Evolutionary conservation across 202 grass and related monocot genomes (phyloP).

Genomic region (Saccharum hybrid): DNA sequence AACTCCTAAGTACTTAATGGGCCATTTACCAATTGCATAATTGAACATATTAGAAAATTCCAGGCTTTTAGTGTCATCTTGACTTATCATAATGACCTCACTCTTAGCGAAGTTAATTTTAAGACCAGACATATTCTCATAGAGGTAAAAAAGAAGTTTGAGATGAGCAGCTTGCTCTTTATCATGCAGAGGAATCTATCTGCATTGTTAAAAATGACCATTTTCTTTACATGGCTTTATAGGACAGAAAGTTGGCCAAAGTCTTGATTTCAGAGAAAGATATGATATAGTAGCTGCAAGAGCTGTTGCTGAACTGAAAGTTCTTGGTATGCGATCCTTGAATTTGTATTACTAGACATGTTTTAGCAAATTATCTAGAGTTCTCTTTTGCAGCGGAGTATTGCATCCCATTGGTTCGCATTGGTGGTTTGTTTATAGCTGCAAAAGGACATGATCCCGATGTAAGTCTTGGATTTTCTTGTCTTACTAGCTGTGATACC

Average conservation of each 20-base stretch:
- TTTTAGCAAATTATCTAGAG: slow-evolving; percentile 4
- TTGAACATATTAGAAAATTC: too few relatives aligned
- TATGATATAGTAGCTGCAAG: slow-evolving; percentile 86
- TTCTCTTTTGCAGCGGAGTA: slow-evolving; percentile 72
- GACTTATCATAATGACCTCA: too few relatives aligned
- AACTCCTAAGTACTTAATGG: too few relatives aligned
- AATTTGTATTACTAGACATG: neutral
- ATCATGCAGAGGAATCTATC: neutral
- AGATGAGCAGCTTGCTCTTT: too few relatives aligned
- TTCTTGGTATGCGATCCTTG: slow-evolving; percentile 63
- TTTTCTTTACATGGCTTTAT: slow-evolving; percentile 52
- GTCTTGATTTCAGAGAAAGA: slow-evolving; percentile 62
- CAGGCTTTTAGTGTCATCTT: too few relatives aligned
- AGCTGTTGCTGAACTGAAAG: slow-evolving; percentile 87
- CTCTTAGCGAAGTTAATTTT: too few relatives aligned
- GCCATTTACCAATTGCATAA: too few relatives aligned
- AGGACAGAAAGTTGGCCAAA: slow-evolving; percentile 90
- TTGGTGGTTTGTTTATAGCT: slow-evolving; percentile 92
- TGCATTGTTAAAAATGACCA: slow-evolving; percentile 27
- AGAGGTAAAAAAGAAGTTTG: too few relatives aligned
- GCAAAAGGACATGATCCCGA: slow-evolving; percentile 89
- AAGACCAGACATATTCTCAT: too few relatives aligned
- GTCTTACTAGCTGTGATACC: slow-evolving; percentile 4
- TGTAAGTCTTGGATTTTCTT: slow-evolving; percentile 41
- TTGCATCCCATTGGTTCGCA: slow-evolving; percentile 78